Conservation (phyloP, 2,329 filamentous ascomycete genomes). For the Plenodomus biglobosus region DNA sequence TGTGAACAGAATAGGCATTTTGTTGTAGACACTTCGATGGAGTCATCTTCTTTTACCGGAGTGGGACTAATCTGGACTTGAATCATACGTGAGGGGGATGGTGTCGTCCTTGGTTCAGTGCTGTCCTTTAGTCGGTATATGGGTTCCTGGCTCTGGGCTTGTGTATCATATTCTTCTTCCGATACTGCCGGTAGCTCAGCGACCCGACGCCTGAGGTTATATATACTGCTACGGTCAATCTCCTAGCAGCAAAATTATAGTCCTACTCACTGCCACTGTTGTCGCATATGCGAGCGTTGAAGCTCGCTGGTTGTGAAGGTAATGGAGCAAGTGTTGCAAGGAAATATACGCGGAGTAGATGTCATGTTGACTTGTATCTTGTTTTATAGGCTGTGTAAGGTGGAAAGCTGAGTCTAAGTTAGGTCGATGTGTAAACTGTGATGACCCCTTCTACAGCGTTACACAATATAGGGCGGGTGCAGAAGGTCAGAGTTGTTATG, state of each 20-base stretch:
- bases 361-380: constrained; percentile 1
- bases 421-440: background rate
- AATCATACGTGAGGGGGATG: background rate
- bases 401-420: background rate
- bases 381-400: background rate
- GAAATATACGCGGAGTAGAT: constrained; percentile 4
- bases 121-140: background rate
- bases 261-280: constrained; percentile 19
- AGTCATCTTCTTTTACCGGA: background rate
- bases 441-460: background rate
- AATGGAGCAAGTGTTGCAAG: constrained; percentile 22
- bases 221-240: constrained; percentile 12
- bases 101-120: background rate
- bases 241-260: background rate
- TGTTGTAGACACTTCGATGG: background rate
- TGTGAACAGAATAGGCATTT: constrained; percentile 38
- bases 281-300: constrained; percentile 22
- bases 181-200: constrained; percentile 17
- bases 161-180: constrained; percentile 9
- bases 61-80: background rate
- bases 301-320: constrained; percentile 14
- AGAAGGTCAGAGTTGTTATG: background rate
- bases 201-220: constrained; percentile 21
- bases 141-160: constrained; percentile 4
- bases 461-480: background rate